These are phyloP conservation scores for Salix caprea DNA, from an alignment of 345 rosid species.

Conservation along the genomic window DNA sequence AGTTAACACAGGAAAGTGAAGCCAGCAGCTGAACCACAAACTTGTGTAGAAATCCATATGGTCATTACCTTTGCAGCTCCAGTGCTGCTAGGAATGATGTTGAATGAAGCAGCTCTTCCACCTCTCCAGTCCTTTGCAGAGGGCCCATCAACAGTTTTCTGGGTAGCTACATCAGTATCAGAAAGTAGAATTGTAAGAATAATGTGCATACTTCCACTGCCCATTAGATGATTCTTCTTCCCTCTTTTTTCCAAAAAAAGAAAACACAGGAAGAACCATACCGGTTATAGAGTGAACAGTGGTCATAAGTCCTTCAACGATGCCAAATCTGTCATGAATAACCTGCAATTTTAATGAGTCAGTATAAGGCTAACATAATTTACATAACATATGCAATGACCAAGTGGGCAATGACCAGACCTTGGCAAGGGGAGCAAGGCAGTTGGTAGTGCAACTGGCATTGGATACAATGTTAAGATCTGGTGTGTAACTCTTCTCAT, in stretches of 20 bases:
- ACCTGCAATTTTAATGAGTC: slow-evolving; percentile 9
- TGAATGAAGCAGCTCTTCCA: slow-evolving; percentile 33
- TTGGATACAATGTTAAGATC: slow-evolving; percentile 26
- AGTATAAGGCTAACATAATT: not conserved
- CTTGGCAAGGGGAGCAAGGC: slow-evolving; percentile 36
- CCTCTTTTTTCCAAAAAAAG: too few relatives aligned
- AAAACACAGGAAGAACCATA: not conserved
- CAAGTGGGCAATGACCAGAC: not conserved
- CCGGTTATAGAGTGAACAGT: slow-evolving; percentile 31
- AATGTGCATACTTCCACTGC: too few relatives aligned
- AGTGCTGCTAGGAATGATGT: slow-evolving; percentile 35
- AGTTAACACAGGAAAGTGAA: not conserved
- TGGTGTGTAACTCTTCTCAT: slow-evolving; percentile 30
- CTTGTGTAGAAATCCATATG: not conserved
- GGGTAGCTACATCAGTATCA: slow-evolving; percentile 17
- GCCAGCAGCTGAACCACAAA: not conserved
- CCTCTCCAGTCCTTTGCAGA: slow-evolving; percentile 33
- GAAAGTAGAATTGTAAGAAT: not conserved
- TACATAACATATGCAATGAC: not conserved
- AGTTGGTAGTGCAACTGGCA: slow-evolving; percentile 34
- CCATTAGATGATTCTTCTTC: not conserved
- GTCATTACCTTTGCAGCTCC: slow-evolving; percentile 31
- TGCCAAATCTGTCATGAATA: slow-evolving; percentile 25
- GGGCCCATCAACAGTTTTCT: slow-evolving; percentile 35
- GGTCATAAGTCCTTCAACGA: slow-evolving; percentile 31